Percentiles rank a stretch among this genome's conserved stretches.
Conservation (phyloP, 176 grass and related monocot genomes). For the Aegilops umbellulata region DNA sequence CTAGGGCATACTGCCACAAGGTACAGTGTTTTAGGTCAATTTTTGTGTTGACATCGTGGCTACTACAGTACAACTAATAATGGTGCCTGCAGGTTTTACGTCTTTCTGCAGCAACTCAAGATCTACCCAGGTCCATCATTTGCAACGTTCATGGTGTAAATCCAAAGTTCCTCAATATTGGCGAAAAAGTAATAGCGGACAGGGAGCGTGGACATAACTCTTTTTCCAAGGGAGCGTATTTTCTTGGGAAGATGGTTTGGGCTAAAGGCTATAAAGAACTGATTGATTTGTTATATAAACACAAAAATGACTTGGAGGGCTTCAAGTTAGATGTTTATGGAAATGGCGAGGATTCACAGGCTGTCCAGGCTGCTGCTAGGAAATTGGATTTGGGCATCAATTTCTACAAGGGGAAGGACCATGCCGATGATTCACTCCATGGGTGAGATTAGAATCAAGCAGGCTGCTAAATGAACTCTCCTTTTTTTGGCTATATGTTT, state of each 20-base stretch:
- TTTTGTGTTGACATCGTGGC: background rate
- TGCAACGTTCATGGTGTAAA: constrained; percentile 97
- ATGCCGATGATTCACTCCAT: constrained; percentile 81
- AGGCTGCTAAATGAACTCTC: constrained; percentile 20
- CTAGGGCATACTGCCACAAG: constrained; percentile 93
- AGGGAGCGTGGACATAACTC: constrained; percentile 48
- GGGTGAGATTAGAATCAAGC: constrained; percentile 60
- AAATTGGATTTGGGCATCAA: constrained; percentile 73
- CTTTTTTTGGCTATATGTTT: background rate
- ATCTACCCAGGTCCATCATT: constrained; percentile 79
- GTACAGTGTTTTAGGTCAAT: constrained; percentile 37
- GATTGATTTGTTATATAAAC: constrained; percentile 75
- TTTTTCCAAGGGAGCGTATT: constrained; percentile 83
- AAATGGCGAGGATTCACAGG: constrained; percentile 76
- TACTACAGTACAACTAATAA: constrained; percentile 28
- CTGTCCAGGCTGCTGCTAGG: constrained; percentile 57
- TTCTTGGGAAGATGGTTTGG: constrained; percentile 97
- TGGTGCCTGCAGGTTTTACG: constrained; percentile 69
- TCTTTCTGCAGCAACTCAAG: constrained; percentile 85
- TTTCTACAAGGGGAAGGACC: constrained; percentile 83
- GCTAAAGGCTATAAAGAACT: constrained; percentile 92
- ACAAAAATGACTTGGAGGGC: constrained; percentile 55
- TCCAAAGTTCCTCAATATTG: constrained; percentile 76
- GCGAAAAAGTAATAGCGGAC: constrained; percentile 67
- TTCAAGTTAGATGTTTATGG: constrained; percentile 81